phyloP scores from a whole-genome alignment of 2,329 filamentous ascomycete genomes.

The Cladobotryum mycophilum region DNA sequence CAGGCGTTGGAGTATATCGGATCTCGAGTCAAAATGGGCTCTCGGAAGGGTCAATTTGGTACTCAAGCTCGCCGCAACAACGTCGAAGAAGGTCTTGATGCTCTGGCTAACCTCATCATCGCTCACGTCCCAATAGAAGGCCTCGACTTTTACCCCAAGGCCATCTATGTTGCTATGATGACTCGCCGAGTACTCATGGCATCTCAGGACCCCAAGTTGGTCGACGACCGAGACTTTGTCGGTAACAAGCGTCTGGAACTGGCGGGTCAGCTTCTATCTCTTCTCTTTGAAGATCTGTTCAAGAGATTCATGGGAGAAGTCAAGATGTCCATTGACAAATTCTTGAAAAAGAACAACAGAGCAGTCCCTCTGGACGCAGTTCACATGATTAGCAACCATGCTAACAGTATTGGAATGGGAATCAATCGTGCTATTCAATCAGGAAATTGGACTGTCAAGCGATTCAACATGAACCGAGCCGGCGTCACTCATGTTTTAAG shows the following conservation, averaged over 20 bases:
- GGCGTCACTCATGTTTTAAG: slow-evolving; percentile 96
- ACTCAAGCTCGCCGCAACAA: slow-evolving; percentile 64
- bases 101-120: slow-evolving; percentile 85
- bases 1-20: slow-evolving; percentile 94
- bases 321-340: slow-evolving; percentile 91
- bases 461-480: slow-evolving; percentile 97
- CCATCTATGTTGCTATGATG: slow-evolving; percentile 95
- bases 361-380: slow-evolving; percentile 84
- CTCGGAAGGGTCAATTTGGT: slow-evolving; percentile 51
- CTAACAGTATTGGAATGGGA: slow-evolving; percentile 81
- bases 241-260: slow-evolving; percentile 95
- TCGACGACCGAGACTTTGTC: slow-evolving; percentile 96
- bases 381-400: slow-evolving; percentile 75
- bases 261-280: slow-evolving; percentile 85
- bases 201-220: slow-evolving; percentile 77
- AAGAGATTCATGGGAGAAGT: slow-evolving; percentile 88
- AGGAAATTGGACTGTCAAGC: slow-evolving; percentile 95
- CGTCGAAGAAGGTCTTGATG: slow-evolving; percentile 87
- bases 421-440: slow-evolving; percentile 96
- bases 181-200: slow-evolving; percentile 93
- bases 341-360: slow-evolving; percentile 86
- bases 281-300: slow-evolving; percentile 96
- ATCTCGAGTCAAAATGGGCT: slow-evolving; percentile 78
- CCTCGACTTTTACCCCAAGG: slow-evolving; percentile 94
- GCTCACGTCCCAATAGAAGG: slow-evolving; percentile 89